Percentiles rank a stretch among this genome's conserved stretches.
Conservation (phyloP, 2,329 filamentous ascomycete species). For the Exophiala oligosperma region DNA sequence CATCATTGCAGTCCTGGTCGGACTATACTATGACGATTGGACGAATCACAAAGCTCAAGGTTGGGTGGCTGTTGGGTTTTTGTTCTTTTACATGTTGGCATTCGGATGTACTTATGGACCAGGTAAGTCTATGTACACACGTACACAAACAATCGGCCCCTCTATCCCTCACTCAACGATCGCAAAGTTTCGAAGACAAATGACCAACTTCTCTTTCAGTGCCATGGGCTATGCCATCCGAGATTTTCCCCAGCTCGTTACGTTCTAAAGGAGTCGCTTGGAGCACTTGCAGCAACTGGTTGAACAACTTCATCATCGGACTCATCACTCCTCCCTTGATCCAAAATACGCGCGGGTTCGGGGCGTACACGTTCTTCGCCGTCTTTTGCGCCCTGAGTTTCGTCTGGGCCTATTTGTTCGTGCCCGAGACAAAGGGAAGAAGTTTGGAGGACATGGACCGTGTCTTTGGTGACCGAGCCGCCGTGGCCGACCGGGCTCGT, state of each 20-base stretch:
- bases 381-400: conserved; percentile 53
- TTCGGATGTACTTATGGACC: conserved; percentile 58
- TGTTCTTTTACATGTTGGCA: conserved; percentile 63
- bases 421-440: conserved; percentile 59
- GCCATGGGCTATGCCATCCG: conserved; percentile 45
- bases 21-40: conserved; percentile 54
- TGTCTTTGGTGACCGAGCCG: conserved; percentile 38
- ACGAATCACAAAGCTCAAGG: conserved; percentile 51
- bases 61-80: conserved; percentile 58
- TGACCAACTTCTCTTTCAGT: conserved; percentile 27
- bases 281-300: conserved; percentile 64
- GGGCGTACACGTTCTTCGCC: conserved; percentile 61
- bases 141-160: too few species aligned
- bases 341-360: conserved; percentile 51
- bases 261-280: conserved; percentile 67
- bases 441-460: conserved; percentile 58
- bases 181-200: too few species aligned
- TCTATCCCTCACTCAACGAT: too few species aligned
- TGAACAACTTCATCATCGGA: conserved; percentile 65
- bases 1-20: conserved; percentile 56
- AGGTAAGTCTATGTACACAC: neutral
- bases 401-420: conserved; percentile 54
- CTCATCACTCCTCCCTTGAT: conserved; percentile 67
- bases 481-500: conserved; percentile 1
- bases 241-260: conserved; percentile 64